Evolutionary conservation across 257 asterid species (phyloP), one percentile per base, ranked within the genome.

Genomic region (Prunella vulgaris): DNA sequence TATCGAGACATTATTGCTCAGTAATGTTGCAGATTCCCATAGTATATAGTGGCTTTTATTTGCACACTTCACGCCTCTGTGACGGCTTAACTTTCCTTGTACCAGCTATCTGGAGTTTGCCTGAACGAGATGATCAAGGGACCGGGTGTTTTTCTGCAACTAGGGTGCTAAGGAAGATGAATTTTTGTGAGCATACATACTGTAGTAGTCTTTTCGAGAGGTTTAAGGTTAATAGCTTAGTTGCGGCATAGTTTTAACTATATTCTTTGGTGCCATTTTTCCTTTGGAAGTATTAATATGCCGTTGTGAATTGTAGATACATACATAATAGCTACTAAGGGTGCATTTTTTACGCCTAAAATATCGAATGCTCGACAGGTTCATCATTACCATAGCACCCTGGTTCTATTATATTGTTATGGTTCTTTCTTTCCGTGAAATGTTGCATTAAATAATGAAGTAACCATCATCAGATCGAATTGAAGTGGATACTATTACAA

Each of bases 281-380:
- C 32, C 13, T 53, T 52, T 33, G n/a, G 6, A 63, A 65, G 27
- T 49, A 35, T 60, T 28, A 28, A 20, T 63, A 22, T 17, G 62
- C 67, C 69, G 24, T 57, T 48, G 76, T 64, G 74, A 76, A 64
- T n/a, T 77, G 73, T 71, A 81, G 80, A 81, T 72, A 44, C 73
- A 65, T 61, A 63, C 53, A 46, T 46, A 46, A 59, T 58, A 68
- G 59, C 48, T 52, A 21, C 72, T 20, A 25, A 65, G 73, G n/a
- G 56, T 67, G 20, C 48, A 22, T 14, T 1, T 12, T 52, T 58
- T 33, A 70, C 42, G 5, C 58, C 18, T 33, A 0, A 12, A 57
- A 66, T 49, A 22, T 44, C 68, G 65, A 67, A 63, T 48, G 76
- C 24, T 69, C 56, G 63, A 44, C 35, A 57, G 32, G 51, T 69